phyloP scores from a whole-genome alignment of 768 basidiomycete species.

The Multifurca ochricompacta region DNA sequence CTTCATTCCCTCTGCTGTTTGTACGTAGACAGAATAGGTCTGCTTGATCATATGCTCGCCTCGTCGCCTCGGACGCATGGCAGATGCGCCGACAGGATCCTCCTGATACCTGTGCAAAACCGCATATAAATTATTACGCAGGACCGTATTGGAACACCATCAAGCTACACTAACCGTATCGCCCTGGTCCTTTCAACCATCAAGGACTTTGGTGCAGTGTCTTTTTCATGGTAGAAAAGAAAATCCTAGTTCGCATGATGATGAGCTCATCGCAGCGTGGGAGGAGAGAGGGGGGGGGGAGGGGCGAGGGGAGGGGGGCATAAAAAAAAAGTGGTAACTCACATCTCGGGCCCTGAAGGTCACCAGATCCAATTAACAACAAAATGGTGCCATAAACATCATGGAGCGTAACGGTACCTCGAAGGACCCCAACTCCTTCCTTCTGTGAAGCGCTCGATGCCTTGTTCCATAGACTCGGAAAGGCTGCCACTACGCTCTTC shows the following conservation, averaged over 20 bases:
- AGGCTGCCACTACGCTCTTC: constrained; percentile 31
- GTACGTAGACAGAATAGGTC: constrained; percentile 34
- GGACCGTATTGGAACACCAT: not conserved
- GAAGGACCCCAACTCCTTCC: constrained; percentile 34
- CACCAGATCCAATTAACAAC: not conserved
- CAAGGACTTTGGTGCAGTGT: constrained; percentile 23
- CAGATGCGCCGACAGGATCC: constrained; percentile 18
- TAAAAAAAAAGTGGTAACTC: not conserved
- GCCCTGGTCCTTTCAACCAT: constrained; percentile 23
- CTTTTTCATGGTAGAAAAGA: constrained; percentile 36
- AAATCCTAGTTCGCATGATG: constrained; percentile 27
- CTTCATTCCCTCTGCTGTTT: constrained; percentile 24
- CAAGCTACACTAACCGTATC: constrained; percentile 21
- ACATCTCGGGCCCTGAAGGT: constrained; percentile 14
- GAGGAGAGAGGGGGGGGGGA: too few species aligned
- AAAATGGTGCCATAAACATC: not conserved
- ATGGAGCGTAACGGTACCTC: constrained; percentile 23
- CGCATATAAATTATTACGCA: not conserved
- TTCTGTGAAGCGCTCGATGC: constrained; percentile 34
- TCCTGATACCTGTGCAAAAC: constrained; percentile 23
- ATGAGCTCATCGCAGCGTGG: too few species aligned
- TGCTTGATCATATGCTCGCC: constrained; percentile 30
- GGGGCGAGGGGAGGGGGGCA: not conserved
- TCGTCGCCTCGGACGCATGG: constrained; percentile 16
- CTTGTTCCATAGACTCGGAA: constrained; percentile 29